Percentiles rank a stretch among this genome's conserved stretches.
phyloP scores from a whole-genome alignment of 371 early-diverging fungal genomes.

The Apophysomyces variabilis region DNA sequence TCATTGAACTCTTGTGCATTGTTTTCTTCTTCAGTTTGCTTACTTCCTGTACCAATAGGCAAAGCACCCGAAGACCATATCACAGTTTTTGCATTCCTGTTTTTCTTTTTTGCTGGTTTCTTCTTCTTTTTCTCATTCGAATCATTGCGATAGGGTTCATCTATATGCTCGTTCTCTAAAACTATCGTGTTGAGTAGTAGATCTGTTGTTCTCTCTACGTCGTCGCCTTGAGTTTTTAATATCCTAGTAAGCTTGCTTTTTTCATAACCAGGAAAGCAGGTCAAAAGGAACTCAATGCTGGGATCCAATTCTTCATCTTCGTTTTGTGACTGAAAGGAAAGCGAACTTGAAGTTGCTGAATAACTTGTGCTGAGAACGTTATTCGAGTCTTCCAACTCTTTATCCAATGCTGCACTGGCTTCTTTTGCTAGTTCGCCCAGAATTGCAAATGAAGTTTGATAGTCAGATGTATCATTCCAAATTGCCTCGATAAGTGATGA shows the following conservation, averaged over 20 bases:
- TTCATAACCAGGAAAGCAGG: constrained; percentile 40
- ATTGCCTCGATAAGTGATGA: constrained; percentile 24
- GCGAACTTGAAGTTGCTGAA: constrained; percentile 2
- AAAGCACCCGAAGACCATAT: constrained; percentile 19
- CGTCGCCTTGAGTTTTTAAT: constrained; percentile 29
- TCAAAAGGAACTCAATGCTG: constrained; percentile 34
- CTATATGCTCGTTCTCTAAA: constrained; percentile 19
- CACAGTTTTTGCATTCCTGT: background rate
- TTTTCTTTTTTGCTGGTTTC: constrained; percentile 18
- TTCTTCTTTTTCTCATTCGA: constrained; percentile 18
- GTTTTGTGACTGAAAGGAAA: background rate
- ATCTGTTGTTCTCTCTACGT: constrained; percentile 47
- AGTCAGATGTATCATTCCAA: constrained; percentile 23
- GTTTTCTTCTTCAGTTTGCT: background rate
- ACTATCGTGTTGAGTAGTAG: constrained; percentile 31
- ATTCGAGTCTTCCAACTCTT: background rate
- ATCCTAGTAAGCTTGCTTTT: constrained; percentile 22
- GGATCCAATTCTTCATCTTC: constrained; percentile 11
- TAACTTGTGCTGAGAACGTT: background rate
- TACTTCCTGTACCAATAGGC: constrained; percentile 1
- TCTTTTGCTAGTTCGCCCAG: constrained; percentile 26
- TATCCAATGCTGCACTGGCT: constrained; percentile 8
- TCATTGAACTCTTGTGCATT: background rate
- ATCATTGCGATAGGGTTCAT: background rate
- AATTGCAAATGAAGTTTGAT: constrained; percentile 15